phyloP scores from a whole-genome alignment of 208 protist species.

The Strigomonas culicis region DNA sequence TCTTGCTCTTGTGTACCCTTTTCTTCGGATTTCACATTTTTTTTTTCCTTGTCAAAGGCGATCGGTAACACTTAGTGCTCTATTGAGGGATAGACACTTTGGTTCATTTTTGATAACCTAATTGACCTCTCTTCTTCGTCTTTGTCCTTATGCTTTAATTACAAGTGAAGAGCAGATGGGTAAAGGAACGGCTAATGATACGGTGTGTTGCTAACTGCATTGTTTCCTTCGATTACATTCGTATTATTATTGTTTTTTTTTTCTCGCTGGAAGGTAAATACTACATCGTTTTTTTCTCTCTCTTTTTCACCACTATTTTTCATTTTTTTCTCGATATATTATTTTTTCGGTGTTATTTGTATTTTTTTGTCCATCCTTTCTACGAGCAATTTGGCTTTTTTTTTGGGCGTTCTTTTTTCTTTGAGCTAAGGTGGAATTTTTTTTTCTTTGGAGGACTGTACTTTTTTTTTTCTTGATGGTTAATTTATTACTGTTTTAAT shows the following conservation, averaged over 20 bases:
- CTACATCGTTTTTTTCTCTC: constrained; percentile 7
- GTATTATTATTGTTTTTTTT: constrained; percentile 6
- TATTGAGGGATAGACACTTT: too few species aligned
- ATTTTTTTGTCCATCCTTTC: too few species aligned
- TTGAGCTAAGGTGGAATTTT: background rate
- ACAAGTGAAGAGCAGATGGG: too few species aligned
- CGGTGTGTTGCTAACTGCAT: background rate
- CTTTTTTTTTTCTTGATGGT: constrained; percentile 19
- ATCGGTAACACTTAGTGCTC: too few species aligned
- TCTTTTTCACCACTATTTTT: constrained; percentile 9
- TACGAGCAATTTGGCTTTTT: too few species aligned
- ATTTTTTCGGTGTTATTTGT: constrained; percentile 10
- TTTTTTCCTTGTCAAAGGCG: constrained; percentile 3
- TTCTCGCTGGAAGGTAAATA: constrained; percentile 7
- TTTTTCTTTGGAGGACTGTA: background rate
- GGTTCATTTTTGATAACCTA: too few species aligned
- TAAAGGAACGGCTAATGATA: background rate
- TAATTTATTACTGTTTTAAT: constrained; percentile 8
- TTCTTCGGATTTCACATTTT: constrained; percentile 6
- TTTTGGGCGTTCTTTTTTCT: background rate
- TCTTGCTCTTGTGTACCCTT: background rate
- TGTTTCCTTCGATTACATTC: too few species aligned
- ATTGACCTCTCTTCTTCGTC: too few species aligned
- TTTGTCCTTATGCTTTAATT: too few species aligned
- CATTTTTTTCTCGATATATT: constrained; percentile 11